A percentile compares a stretch with the other conserved stretches of the same genome.
Conservation (phyloP, 1,284 basidiomycete species). For the Fomes fomentarius region DNA sequence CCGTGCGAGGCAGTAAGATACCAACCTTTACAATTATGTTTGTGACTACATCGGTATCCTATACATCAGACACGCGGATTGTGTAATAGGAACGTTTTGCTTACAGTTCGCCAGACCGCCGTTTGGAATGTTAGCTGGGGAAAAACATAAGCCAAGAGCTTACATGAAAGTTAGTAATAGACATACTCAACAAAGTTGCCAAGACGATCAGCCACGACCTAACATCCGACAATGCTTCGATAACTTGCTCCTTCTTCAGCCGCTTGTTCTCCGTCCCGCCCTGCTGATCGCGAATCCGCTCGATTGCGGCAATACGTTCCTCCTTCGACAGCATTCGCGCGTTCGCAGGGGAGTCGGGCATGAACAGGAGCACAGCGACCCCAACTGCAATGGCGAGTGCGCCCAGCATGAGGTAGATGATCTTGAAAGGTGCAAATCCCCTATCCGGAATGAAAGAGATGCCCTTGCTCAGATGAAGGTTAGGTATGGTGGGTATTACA, state of each 20-base stretch:
- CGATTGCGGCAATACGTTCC: slow-evolving; percentile 66
- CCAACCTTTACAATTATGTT: slow-evolving; percentile 57
- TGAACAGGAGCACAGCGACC: slow-evolving; percentile 58
- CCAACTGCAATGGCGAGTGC: slow-evolving; percentile 64
- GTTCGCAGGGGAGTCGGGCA: slow-evolving; percentile 70
- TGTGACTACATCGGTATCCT: slow-evolving; percentile 43
- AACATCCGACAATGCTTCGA: slow-evolving; percentile 60
- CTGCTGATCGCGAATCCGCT: slow-evolving; percentile 70
- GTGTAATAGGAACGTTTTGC: slow-evolving; percentile 27
- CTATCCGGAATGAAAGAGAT: slow-evolving; percentile 58
- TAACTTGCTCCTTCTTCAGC: slow-evolving; percentile 62
- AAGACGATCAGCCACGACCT: slow-evolving; percentile 68
- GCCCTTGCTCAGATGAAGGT: slow-evolving; percentile 34
- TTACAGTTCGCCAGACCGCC: slow-evolving; percentile 68
- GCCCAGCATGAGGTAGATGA: slow-evolving; percentile 70
- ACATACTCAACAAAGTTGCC: slow-evolving; percentile 58
- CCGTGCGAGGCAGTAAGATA: background rate
- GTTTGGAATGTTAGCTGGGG: slow-evolving; percentile 63
- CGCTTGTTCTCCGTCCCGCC: slow-evolving; percentile 67
- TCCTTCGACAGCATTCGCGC: slow-evolving; percentile 61
- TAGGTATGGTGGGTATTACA: too few relatives aligned
- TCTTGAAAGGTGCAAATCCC: slow-evolving; percentile 57
- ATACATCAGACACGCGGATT: background rate
- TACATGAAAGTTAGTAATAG: background rate
- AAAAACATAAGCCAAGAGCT: too few relatives aligned